Conservation (phyloP, 306 rosid genomes). For the Clitoria ternatea region DNA sequence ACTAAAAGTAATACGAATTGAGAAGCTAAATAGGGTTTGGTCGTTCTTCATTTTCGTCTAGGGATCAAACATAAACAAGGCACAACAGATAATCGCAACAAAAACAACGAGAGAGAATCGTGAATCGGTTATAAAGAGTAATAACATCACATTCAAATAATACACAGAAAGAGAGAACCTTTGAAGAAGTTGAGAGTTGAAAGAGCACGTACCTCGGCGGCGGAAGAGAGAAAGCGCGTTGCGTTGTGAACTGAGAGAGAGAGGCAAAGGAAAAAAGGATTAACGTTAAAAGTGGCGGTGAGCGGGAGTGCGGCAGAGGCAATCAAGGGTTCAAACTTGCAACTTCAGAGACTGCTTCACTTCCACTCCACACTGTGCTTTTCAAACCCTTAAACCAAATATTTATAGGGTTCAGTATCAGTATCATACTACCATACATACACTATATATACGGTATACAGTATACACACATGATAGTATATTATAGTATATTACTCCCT, state of each 20-base stretch:
- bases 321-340: not conserved
- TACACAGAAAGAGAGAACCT: not conserved
- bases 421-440: too few relatives aligned
- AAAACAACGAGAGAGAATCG: not conserved
- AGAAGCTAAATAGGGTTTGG: not conserved
- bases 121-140: not conserved
- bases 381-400: not conserved
- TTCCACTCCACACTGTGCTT: not conserved
- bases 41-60: not conserved
- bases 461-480: too few relatives aligned
- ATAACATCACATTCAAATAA: not conserved
- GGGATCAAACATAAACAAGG: not conserved
- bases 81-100: not conserved
- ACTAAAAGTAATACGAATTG: not conserved
- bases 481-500: too few relatives aligned
- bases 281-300: not conserved
- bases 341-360: not conserved
- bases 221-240: not conserved
- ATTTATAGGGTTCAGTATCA: not conserved
- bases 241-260: not conserved
- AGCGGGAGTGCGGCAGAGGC: not conserved
- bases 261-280: not conserved
- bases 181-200: not conserved
- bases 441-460: too few relatives aligned
- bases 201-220: constrained; percentile 4